phyloP scores from a whole-genome alignment of 805 yeast genomes.

The Zygosaccharomyces siamensis region DNA sequence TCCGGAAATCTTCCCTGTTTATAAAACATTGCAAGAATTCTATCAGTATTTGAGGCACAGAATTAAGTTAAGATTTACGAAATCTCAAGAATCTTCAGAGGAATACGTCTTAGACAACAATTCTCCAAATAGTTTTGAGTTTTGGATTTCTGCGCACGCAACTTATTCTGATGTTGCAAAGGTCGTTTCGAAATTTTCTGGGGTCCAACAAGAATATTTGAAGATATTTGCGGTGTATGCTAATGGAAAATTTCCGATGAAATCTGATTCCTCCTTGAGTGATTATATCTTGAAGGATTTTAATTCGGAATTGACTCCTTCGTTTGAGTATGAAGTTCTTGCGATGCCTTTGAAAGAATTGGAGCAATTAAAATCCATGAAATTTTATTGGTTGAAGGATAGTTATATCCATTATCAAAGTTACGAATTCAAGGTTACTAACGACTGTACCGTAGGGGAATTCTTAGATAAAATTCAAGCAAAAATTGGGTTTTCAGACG shows the following conservation, averaged over 20 bases:
- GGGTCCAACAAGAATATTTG: slow-evolving; percentile 54
- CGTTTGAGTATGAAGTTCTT: slow-evolving; percentile 70
- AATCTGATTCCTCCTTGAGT: slow-evolving; percentile 32
- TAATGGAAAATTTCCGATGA: slow-evolving; percentile 51
- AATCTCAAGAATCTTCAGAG: slow-evolving; percentile 22
- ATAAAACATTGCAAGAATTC: slow-evolving; percentile 40
- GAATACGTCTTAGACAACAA: slow-evolving; percentile 26
- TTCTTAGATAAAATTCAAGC: slow-evolving; percentile 52
- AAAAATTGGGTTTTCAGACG: slow-evolving; percentile 48
- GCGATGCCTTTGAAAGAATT: slow-evolving; percentile 69
- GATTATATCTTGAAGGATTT: slow-evolving; percentile 37
- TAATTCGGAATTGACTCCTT: slow-evolving; percentile 36
- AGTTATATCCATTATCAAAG: slow-evolving; percentile 66
- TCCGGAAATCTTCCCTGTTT: slow-evolving; percentile 31
- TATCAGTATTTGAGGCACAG: slow-evolving; percentile 56
- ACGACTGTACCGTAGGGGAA: slow-evolving; percentile 49
- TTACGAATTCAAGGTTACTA: slow-evolving; percentile 66
- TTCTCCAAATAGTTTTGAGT: slow-evolving; percentile 38
- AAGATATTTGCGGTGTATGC: slow-evolving; percentile 61
- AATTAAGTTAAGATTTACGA: slow-evolving; percentile 49
- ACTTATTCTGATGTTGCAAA: slow-evolving; percentile 55
- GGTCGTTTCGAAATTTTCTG: slow-evolving; percentile 52
- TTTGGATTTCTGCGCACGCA: slow-evolving; percentile 66
- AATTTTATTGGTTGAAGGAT: slow-evolving; percentile 66
- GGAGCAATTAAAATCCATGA: slow-evolving; percentile 67